These are phyloP conservation scores for Quercus aquifolioides DNA, from an alignment of 306 rosid species.

Conservation along the genomic window DNA sequence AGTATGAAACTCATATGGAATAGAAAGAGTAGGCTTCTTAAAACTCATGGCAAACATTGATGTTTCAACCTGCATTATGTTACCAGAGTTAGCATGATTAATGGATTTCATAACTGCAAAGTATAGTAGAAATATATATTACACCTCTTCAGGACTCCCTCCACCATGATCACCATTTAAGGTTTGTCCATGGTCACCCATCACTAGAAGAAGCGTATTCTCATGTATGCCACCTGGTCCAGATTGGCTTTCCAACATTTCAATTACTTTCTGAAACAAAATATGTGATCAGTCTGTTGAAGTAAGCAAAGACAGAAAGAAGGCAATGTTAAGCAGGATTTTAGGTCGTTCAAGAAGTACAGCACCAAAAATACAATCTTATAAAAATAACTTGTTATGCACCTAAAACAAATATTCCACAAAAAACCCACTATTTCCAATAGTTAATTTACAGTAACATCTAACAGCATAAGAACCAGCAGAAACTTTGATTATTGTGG, in stretches of 20 bases:
- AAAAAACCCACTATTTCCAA: background rate
- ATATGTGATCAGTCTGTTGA: conserved; percentile 21
- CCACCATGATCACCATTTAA: conserved; percentile 99
- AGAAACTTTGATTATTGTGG: background rate
- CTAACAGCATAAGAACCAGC: background rate
- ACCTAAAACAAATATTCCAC: conserved; percentile 2
- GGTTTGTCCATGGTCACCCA: conserved; percentile 99
- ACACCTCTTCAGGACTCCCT: conserved; percentile 92
- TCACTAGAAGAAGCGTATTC: conserved; percentile 86
- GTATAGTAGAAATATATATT: conserved; percentile 5
- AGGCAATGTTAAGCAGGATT: background rate
- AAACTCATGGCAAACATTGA: conserved; percentile 83
- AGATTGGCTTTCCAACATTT: conserved; percentile 67
- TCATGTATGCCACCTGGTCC: conserved; percentile 81
- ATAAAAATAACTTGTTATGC: background rate
- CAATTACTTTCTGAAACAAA: conserved; percentile 71
- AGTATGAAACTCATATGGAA: conserved; percentile 48
- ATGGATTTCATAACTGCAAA: background rate
- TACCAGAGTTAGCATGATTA: conserved; percentile 25
- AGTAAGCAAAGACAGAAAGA: background rate
- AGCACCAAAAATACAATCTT: background rate
- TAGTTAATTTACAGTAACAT: background rate
- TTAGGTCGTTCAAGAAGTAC: background rate
- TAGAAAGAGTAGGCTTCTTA: conserved; percentile 49
- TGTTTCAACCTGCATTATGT: conserved; percentile 75